A percentile compares a stretch with the other conserved stretches of the same genome.
Evolutionary conservation across 768 basidiomycete species (phyloP).

Genomic region (Lyophyllum semitale): DNA sequence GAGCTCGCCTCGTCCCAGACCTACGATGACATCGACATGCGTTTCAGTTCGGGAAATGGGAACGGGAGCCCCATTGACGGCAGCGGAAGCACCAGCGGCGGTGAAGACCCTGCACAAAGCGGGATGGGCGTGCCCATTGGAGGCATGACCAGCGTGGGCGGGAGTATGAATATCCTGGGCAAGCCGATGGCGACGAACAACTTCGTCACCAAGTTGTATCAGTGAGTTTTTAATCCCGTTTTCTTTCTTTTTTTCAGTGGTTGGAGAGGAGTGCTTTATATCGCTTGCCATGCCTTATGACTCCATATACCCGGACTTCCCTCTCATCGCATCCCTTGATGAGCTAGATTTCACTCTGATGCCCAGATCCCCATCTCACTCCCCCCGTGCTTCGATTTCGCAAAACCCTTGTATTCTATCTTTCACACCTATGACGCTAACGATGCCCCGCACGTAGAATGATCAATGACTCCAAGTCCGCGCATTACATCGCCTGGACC

Average conservation of each 20-base stretch:
- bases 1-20: conserved; percentile 28
- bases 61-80: conserved; percentile 45
- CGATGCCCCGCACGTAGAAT: conserved; percentile 49
- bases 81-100: conserved; percentile 43
- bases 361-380: conserved; percentile 1
- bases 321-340: conserved; percentile 6
- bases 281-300: background rate
- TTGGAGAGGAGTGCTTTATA: background rate
- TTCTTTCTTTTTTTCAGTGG: conserved; percentile 7
- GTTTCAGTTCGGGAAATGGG: background rate
- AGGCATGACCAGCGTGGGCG: conserved; percentile 36
- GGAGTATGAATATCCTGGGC: conserved; percentile 57
- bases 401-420: background rate
- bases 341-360: background rate
- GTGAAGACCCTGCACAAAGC: conserved; percentile 8
- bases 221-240: conserved; percentile 45
- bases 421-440: background rate
- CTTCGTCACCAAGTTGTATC: conserved; percentile 87
- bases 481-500: conserved; percentile 83
- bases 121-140: conserved; percentile 23
- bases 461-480: conserved; percentile 82
- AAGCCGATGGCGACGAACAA: conserved; percentile 77
- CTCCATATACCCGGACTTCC: background rate
- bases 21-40: conserved; percentile 55
- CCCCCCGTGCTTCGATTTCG: background rate